These are phyloP conservation scores for Thalassiosira allenii DNA, from an alignment of 352 stramenopile species.

Conservation along the genomic window DNA sequence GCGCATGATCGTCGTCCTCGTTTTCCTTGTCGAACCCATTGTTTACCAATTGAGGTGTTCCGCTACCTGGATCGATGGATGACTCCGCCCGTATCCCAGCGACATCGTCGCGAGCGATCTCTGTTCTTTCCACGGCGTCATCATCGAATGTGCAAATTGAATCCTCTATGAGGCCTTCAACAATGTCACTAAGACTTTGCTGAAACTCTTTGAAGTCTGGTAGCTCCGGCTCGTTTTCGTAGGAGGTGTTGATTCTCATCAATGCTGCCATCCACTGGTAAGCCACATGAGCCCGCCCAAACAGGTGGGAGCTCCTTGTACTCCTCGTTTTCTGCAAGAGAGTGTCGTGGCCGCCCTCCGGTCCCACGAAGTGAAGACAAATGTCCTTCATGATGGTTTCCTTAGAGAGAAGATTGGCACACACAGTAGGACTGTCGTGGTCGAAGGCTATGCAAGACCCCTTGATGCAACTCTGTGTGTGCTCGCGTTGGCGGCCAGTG, in stretches of 20 bases:
- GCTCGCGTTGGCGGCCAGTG: neutral
- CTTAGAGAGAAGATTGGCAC: constrained; percentile 13
- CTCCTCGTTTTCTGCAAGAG: constrained; percentile 21
- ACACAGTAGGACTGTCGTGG: constrained; percentile 28
- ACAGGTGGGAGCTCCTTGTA: constrained; percentile 12
- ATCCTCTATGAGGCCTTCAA: neutral
- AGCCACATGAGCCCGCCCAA: constrained; percentile 14
- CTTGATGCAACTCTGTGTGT: constrained; percentile 27
- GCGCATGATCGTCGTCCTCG: neutral
- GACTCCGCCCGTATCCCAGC: constrained; percentile 9
- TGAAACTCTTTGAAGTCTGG: constrained; percentile 16
- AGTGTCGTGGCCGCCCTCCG: constrained; percentile 18
- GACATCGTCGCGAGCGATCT: constrained; percentile 28
- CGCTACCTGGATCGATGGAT: neutral
- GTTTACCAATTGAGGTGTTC: neutral
- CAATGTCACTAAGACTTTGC: neutral
- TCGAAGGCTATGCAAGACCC: constrained; percentile 18
- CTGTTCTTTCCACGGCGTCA: constrained; percentile 8
- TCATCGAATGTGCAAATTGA: constrained; percentile 30
- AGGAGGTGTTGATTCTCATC: constrained; percentile 14
- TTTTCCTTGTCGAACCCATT: neutral
- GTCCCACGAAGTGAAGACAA: constrained; percentile 35
- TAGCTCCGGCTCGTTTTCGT: constrained; percentile 6
- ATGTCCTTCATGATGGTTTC: constrained; percentile 32
- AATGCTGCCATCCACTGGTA: constrained; percentile 33